Evolutionary conservation across 768 basidiomycete species (phyloP), one percentile per base, ranked within the genome.

Genomic region (Calvatia gigantea): DNA sequence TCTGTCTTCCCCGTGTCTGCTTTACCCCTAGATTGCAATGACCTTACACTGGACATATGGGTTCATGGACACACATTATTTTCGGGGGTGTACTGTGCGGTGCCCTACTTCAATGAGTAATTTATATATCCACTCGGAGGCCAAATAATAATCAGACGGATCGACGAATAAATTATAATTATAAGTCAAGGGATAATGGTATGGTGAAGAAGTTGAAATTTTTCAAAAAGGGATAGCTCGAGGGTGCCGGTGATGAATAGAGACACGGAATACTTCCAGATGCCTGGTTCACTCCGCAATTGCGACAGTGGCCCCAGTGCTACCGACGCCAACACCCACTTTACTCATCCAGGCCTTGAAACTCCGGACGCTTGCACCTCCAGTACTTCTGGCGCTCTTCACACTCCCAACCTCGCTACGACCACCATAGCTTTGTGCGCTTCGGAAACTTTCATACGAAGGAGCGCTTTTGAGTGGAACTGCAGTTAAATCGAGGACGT

Each of bases 361-460:
- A 8, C 73, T 69, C 11, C 73, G 64, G 1, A 68, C 68, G 55
- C 71, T 75, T 6, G 21, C 45, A 27, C 37, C 37, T 11, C 54
- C 54, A 17, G 47, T n/a, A 17, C 52, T 47, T 11, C 70, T 66
- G 15, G 70, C 70, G 61, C 77, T 78, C 61, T 72, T 74, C 42
- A 74, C 65, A 54, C 76, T 77, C 51, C 71, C 73, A 29, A 76
- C 54, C 8, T 49, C 54, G 56, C 78, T 77, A 43, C 72, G 69
- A n/a, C 70, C 69, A 15, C 69, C 75, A 6, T 65, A 62, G 51
- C 77, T 73, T 58, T 65, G 67, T 15, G 67, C 65, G 55, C 72
- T 80, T 29, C 73, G 72, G 61, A 79, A 75, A 61, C 76, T 79
- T 63, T 82, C 80, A 49, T 74, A 65, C 2, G 78, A 78, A 5